Evolutionary conservation across 179 eudicot genomes (phyloP), one percentile per base, ranked within the genome.

Genomic region (Spergularia azorica): DNA sequence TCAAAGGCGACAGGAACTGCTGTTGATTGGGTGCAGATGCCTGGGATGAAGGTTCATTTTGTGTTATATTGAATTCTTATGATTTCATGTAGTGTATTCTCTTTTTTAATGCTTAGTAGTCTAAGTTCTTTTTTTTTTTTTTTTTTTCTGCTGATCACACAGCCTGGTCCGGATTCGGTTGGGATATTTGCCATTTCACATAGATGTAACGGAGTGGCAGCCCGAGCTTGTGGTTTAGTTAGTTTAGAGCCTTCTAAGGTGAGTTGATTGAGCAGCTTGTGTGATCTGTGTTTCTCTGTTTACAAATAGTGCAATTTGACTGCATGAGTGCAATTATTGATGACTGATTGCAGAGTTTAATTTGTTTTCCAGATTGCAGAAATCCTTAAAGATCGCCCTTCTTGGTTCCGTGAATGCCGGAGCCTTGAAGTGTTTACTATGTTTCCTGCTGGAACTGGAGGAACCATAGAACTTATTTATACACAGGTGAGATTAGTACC

Each of bases 81-180:
- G 39, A 8, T 38, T 56, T 16, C 74, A 16, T 38, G 2, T 18
- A 1, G 20, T 14, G 43, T 57, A 32, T 46, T 62, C 17, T n/a
- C 9, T 2, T 41, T n/a, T 38, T 70, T 70, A 10, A 17, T 18
- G 55, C 13, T 13, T 72, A 54, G 4, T 18, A 76, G 38, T 64
- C 75, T 79, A 14, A 82, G 20, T 36, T 16, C 41, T 26, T 26
- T 26, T 26, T 26, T 26, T 26, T n/a, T n/a, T n/a, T n/a, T 46
- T 10, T 36, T 63, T 76, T 63, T 63, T 54, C 67, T 79, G 63
- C 18, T 66, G 5, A 38, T 58, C 4, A 72, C 41, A 43, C 83
- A 94, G 99, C 99, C 99, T 95, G 99, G 99, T 95, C 99, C 99
- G 95, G 99, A 92, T 90, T 91, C 95, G 78, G 95, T 95, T 90